Evolutionary conservation across 164 flowering plant species (phyloP).

Genomic region (Vitis amurensis): DNA sequence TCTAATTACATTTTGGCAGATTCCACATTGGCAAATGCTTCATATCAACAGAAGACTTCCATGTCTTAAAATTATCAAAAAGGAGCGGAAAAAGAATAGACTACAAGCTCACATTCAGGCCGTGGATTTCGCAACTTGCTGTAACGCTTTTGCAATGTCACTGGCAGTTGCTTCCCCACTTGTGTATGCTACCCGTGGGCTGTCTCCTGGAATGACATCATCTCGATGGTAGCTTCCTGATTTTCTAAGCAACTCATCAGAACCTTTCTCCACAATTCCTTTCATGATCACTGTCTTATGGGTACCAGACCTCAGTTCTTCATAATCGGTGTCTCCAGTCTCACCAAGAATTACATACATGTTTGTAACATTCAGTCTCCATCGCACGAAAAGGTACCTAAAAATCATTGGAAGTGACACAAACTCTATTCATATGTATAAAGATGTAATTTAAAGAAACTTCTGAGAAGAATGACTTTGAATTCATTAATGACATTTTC

Average conservation of each 20-base stretch:
- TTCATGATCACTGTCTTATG: conserved; percentile 84
- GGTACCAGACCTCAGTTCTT: conserved; percentile 79
- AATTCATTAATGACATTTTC: too few species aligned
- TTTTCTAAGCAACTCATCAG: conserved; percentile 71
- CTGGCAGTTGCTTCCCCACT: conserved; percentile 40
- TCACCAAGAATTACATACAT: conserved; percentile 89
- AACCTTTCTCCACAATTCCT: conserved; percentile 63
- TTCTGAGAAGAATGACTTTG: too few species aligned
- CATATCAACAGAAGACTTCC: too few species aligned
- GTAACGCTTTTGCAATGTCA: conserved; percentile 56
- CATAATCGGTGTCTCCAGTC: conserved; percentile 87
- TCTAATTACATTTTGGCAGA: too few species aligned
- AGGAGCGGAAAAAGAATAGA: too few species aligned
- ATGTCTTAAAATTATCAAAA: too few species aligned
- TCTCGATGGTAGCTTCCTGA: conserved; percentile 63
- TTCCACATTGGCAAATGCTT: too few species aligned
- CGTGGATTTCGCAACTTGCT: conserved; percentile 39
- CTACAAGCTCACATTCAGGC: conserved; percentile 22
- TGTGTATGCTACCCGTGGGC: conserved; percentile 54
- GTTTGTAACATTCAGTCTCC: conserved; percentile 87
- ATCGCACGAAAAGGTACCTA: conserved; percentile 92
- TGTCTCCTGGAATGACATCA: conserved; percentile 74
- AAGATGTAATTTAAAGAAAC: too few species aligned
- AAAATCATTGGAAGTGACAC: not conserved
- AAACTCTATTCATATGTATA: too few species aligned